These are phyloP conservation scores for Scutellaria baicalensis DNA, from an alignment of 257 asterid genomes.

Conservation along the genomic window DNA sequence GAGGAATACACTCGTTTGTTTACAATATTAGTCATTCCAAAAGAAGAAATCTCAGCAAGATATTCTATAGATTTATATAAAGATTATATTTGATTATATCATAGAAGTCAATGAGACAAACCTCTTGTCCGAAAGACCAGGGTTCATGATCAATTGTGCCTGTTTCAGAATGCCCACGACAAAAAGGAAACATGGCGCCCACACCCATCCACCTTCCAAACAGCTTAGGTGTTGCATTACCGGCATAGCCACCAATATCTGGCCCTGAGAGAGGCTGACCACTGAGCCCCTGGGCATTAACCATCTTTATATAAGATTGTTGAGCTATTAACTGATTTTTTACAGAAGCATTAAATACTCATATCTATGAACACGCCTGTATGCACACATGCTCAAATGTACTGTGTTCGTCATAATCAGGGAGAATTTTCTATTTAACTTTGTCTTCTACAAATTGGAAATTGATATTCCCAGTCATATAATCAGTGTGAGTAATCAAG, in stretches of 20 bases:
- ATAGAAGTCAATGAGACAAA: conserved; percentile 18
- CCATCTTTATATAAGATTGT: background rate
- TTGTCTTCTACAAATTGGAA: background rate
- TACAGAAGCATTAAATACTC: background rate
- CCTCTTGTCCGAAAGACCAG: conserved; percentile 96
- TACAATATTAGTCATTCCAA: background rate
- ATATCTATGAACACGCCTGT: background rate
- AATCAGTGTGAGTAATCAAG: too few relatives aligned
- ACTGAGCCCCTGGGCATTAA: conserved; percentile 63
- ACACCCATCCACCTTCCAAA: conserved; percentile 96
- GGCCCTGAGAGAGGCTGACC: conserved; percentile 94
- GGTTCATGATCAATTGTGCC: conserved; percentile 81
- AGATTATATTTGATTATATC: background rate
- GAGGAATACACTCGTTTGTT: background rate
- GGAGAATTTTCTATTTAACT: background rate
- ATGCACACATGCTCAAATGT: background rate
- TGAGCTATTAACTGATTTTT: background rate
- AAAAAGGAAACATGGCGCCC: conserved; percentile 86
- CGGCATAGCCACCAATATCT: conserved; percentile 93
- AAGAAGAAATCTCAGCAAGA: background rate
- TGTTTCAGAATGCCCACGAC: conserved; percentile 83
- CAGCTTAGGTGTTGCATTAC: conserved; percentile 80
- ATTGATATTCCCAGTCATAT: too few relatives aligned
- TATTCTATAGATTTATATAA: background rate
- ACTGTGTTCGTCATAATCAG: background rate